Percentiles rank a stretch among this genome's conserved stretches.
These are phyloP conservation scores for Penicillium sp. DNA, from an alignment of 2,329 filamentous ascomycete species.

Conservation along the genomic window DNA sequence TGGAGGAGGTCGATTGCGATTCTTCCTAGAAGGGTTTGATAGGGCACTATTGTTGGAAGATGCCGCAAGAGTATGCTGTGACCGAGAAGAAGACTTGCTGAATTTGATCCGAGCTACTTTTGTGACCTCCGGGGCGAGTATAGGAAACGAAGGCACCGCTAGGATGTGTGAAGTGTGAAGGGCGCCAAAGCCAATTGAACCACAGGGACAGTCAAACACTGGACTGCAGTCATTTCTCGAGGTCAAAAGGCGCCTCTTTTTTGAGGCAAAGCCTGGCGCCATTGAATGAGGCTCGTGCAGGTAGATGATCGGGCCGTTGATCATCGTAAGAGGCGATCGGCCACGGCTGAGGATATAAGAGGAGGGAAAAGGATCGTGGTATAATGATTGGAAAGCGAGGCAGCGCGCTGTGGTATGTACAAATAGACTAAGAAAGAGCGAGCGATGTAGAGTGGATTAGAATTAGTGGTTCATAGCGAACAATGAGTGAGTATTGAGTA, in stretches of 20 bases:
- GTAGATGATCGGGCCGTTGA: conserved; percentile 2
- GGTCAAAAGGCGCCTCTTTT: conserved; percentile 5
- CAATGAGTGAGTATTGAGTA: not conserved
- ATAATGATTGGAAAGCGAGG: not conserved
- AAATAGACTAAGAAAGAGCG: conserved; percentile 3
- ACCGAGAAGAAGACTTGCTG: not conserved
- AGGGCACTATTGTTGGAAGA: conserved; percentile 14
- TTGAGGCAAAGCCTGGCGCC: not conserved
- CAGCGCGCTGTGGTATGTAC: not conserved
- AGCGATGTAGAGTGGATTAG: not conserved
- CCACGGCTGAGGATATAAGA: not conserved
- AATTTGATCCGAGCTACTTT: not conserved
- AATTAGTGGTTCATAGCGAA: not conserved
- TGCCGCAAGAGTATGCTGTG: conserved; percentile 12
- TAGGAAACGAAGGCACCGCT: conserved; percentile 9
- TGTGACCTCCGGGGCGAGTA: conserved; percentile 7
- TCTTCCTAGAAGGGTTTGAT: not conserved
- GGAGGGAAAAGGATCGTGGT: not conserved
- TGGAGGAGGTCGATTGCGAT: conserved; percentile 17
- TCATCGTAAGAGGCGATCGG: not conserved
- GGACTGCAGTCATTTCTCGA: not conserved
- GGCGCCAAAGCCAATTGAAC: conserved; percentile 3
- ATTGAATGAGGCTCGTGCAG: conserved; percentile 1
- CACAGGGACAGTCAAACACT: not conserved
- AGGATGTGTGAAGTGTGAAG: conserved; percentile 10